Evolutionary conservation across 352 stramenopile species (phyloP), one percentile per base, ranked within the genome.

Genomic region (Phytophthora meadii): DNA sequence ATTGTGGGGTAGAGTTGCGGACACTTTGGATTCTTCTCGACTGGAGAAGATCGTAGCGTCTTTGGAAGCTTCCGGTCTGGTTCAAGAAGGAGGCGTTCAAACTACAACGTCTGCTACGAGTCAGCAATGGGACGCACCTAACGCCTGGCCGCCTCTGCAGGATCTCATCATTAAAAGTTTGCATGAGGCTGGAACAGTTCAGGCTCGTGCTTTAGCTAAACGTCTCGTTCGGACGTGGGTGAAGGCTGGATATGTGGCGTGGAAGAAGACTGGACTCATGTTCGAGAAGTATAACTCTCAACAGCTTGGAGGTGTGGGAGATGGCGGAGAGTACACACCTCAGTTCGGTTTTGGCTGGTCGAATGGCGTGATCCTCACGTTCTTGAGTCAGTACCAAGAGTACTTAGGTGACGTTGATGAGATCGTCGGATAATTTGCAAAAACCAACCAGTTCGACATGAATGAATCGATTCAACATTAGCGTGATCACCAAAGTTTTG

Each of bases 231-330:
- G 74, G 70, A 84, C 60, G 37, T 97, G 87, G 87, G 70, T 95
- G 25, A 58, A 76, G 27, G 77, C 87, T 28, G 76, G 78, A 22
- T 70, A 91, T 15, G 61, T 61, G n/a, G 89, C 80, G 7, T 97
- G 73, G 74, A 65, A 87, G 41, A 70, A 87, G 51, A 91, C 81
- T 5, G 79, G 84, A 5, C 62, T 88, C 37, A 95, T 97, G 88
- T 94, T 92, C 75, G 89, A 97, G 58, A 97, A 97, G 72, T 95
- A 95, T 70, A 89, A 95, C 65, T 80, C 86, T 45, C 74, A 68
- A 3, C 74, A 85, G 27, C 54, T 88, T 12, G 88, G 88, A 24
- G 79, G 76, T 0, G 67, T 91, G 4, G 86, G 88, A 9, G 72
- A 81, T 48, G 89, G 89, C 4, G 89, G 89, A 52, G 89, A 97